These are phyloP conservation scores for Solanum clarkiae DNA, from an alignment of 257 asterid genomes.

Conservation along the genomic window DNA sequence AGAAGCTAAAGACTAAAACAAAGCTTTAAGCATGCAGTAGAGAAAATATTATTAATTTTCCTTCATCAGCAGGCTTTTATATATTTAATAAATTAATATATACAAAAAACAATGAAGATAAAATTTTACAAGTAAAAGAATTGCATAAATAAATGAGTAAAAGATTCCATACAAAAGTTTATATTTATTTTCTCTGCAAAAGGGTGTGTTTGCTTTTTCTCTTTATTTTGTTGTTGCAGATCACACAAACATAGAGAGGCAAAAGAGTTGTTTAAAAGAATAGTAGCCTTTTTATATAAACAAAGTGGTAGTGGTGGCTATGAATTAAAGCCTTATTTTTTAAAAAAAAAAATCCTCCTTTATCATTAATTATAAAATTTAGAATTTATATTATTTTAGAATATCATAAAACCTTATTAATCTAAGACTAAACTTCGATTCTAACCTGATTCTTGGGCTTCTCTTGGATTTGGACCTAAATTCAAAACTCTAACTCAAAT, in stretches of 20 bases:
- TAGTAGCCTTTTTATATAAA: neutral
- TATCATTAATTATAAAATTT: no score
- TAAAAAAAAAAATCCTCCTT: no score
- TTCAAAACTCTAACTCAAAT: no score
- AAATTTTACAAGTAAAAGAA: neutral
- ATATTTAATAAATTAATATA: neutral
- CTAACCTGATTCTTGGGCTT: no score
- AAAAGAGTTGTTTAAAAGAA: neutral
- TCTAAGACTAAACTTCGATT: no score
- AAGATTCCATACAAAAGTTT: neutral
- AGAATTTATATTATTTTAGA: no score
- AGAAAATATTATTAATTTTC: neutral
- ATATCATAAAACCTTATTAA: no score
- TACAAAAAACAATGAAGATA: neutral
- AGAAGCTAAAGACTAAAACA: constrained; percentile 1
- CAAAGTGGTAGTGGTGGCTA: neutral
- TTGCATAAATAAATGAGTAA: neutral
- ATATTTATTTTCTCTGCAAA: neutral
- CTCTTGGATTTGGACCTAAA: no score
- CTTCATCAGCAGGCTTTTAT: constrained; percentile 10
- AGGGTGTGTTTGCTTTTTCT: neutral
- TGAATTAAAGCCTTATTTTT: neutral
- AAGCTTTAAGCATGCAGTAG: constrained; percentile 24
- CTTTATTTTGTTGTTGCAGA: neutral
- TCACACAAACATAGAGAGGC: neutral